Conservation (phyloP, 2,329 filamentous ascomycete genomes). For the Ophiostoma novo-ulmi region DNA sequence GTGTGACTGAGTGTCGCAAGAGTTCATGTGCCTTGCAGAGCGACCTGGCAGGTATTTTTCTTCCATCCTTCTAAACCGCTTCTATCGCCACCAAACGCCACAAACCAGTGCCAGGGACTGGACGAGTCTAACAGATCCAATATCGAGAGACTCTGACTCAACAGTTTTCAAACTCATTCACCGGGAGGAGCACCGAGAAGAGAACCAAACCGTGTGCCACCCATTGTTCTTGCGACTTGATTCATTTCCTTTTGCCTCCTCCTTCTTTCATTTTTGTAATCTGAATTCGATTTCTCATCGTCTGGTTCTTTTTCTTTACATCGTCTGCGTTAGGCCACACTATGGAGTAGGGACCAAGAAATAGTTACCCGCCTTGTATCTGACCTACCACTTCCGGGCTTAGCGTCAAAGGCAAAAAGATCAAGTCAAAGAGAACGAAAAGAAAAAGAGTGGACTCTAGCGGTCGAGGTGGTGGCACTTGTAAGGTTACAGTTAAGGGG, state of each 20-base stretch:
- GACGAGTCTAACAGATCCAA: background rate
- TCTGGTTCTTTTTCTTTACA: constrained; percentile 4
- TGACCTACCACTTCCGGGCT: constrained; percentile 21
- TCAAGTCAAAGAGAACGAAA: constrained; percentile 5
- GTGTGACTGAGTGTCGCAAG: background rate
- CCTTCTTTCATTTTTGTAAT: background rate
- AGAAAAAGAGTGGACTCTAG: background rate
- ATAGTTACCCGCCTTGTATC: constrained; percentile 16
- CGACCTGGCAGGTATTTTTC: background rate
- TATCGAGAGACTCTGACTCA: too few species aligned
- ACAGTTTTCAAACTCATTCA: background rate
- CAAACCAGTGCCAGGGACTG: background rate
- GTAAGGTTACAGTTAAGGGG: constrained; percentile 6
- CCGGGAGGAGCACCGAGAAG: background rate
- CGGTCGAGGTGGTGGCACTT: background rate
- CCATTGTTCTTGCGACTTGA: background rate
- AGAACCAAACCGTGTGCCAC: background rate
- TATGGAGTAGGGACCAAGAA: constrained; percentile 11
- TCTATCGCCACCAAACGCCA: background rate
- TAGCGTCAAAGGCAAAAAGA: constrained; percentile 14
- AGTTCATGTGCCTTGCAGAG: background rate
- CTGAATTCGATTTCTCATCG: background rate
- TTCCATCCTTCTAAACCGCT: background rate
- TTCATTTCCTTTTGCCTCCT: background rate
- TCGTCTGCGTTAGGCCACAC: background rate